Percentiles rank a stretch among this genome's conserved stretches.
Conservation (phyloP, 78 protist genomes). For the Dictyostelium intermedium region DNA sequence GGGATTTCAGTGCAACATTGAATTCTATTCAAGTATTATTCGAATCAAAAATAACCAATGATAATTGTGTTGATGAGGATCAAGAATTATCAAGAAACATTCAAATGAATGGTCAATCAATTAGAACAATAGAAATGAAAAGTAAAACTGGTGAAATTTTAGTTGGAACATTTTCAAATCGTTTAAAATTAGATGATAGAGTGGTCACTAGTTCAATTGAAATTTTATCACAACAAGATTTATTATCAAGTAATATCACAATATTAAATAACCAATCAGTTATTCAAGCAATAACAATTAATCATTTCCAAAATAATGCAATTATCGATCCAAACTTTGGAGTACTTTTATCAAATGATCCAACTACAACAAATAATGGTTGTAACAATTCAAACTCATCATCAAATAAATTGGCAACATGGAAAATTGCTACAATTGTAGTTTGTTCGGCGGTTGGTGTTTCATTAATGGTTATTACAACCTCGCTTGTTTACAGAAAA, state of each 20-base stretch:
- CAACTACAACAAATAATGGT: neutral
- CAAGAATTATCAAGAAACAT: neutral
- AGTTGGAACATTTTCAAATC: slow-evolving; percentile 31
- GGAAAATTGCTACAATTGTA: neutral
- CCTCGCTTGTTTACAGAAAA: neutral
- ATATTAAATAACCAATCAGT: neutral
- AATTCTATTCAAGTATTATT: slow-evolving; percentile 18
- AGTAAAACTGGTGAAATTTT: neutral
- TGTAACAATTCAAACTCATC: neutral
- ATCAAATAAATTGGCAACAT: neutral
- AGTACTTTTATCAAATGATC: neutral
- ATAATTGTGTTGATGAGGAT: neutral
- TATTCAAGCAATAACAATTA: neutral
- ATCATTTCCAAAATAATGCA: neutral
- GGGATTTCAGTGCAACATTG: neutral
- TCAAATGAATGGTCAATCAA: neutral
- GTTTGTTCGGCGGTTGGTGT: neutral
- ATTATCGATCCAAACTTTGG: slow-evolving; percentile 16
- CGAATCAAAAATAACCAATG: neutral
- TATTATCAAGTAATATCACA: neutral
- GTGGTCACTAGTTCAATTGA: neutral
- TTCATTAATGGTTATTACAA: neutral
- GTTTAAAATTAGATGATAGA: neutral
- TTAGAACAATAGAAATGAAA: slow-evolving; percentile 7
- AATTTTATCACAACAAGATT: neutral